Evolutionary conservation across 1,284 basidiomycete genomes (phyloP).

Genomic region (Xerocomus alliaceus): DNA sequence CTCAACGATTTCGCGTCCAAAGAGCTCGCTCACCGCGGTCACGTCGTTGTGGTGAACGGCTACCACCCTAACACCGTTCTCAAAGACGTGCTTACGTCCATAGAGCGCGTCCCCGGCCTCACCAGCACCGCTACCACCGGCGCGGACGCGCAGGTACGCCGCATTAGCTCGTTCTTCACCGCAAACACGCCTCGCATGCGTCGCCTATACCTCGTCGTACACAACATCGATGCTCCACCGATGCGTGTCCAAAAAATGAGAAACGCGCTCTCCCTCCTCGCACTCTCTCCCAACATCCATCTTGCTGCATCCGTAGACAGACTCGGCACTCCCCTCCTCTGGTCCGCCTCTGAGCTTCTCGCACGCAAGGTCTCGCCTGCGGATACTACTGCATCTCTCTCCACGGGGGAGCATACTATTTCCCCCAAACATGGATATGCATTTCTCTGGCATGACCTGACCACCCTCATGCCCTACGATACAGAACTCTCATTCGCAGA

Average conservation of each 20-base stretch:
- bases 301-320: conserved; percentile 86
- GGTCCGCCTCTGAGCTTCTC: conserved; percentile 67
- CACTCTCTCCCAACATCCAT: conserved; percentile 75
- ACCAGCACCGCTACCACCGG: conserved; percentile 47
- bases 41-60: conserved; percentile 82
- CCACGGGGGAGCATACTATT: conserved; percentile 14
- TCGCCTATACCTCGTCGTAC: conserved; percentile 78
- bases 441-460: conserved; percentile 89
- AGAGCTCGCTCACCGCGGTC: conserved; percentile 61
- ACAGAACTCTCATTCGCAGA: conserved; percentile 76
- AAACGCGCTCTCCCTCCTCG: conserved; percentile 71
- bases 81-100: conserved; percentile 72
- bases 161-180: conserved; percentile 69
- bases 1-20: conserved; percentile 76
- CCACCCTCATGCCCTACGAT: conserved; percentile 84
- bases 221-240: conserved; percentile 84
- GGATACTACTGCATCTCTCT: conserved; percentile 1
- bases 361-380: conserved; percentile 44
- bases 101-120: conserved; percentile 67
- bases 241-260: conserved; percentile 69
- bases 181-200: conserved; percentile 39
- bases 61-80: conserved; percentile 75
- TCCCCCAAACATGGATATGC: conserved; percentile 65
- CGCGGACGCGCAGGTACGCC: conserved; percentile 66
- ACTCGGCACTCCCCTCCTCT: conserved; percentile 80